phyloP scores from a whole-genome alignment of 2,329 filamentous ascomycete genomes.

The Geoglossum cookeanum region DNA sequence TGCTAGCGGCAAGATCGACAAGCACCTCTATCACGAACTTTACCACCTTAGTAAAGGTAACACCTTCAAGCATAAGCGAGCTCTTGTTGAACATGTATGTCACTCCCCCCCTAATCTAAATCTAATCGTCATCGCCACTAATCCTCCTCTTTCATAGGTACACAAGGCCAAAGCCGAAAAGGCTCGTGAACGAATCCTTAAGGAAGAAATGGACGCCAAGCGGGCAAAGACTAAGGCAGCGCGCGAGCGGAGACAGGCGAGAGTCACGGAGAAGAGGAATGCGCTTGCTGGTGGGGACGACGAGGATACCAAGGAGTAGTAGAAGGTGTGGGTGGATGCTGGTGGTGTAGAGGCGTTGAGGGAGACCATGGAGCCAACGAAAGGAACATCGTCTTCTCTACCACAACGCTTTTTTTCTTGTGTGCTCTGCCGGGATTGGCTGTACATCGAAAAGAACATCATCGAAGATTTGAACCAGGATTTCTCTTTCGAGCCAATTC shows the following conservation, averaged over 20 bases:
- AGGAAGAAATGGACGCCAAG: conserved; percentile 99
- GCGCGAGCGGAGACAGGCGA: conserved; percentile 93
- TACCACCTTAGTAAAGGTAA: conserved; percentile 99
- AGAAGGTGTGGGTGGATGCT: neutral
- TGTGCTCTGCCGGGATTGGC: neutral
- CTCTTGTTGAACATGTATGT: conserved; percentile 98
- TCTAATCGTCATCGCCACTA: conserved; percentile 14
- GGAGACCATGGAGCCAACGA: neutral
- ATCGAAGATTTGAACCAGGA: neutral
- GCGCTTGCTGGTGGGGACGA: conserved; percentile 57
- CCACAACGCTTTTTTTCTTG: neutral
- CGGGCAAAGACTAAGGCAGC: conserved; percentile 99
- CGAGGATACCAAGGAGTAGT: conserved; percentile 20
- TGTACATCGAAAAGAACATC: neutral
- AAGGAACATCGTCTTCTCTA: neutral
- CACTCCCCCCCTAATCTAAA: neutral
- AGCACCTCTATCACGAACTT: conserved; percentile 99
- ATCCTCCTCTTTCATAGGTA: conserved; percentile 41
- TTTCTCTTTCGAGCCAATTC: neutral
- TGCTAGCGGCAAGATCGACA: conserved; percentile 99
- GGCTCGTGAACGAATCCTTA: conserved; percentile 81
- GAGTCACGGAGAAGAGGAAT: conserved; percentile 75
- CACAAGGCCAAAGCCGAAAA: conserved; percentile 99
- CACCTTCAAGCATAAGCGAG: conserved; percentile 99
- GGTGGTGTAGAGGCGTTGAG: neutral